A percentile compares a stretch with the other conserved stretches of the same genome.
Conservation (phyloP, 305 asterid species). For the Fraxinus platypoda region DNA sequence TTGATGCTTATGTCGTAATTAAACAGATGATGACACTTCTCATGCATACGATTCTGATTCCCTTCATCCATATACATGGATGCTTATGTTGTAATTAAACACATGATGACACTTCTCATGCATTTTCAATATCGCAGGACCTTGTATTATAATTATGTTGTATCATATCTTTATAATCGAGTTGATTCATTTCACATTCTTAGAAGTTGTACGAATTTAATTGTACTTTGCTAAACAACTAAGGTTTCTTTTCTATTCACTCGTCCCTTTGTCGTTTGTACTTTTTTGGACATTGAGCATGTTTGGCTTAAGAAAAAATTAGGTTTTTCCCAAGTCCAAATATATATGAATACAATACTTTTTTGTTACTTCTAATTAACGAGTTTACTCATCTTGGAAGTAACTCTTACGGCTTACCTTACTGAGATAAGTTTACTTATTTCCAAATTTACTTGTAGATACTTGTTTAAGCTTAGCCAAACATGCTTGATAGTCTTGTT, state of each 20-base stretch:
- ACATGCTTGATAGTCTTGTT: background rate
- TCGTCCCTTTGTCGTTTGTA: background rate
- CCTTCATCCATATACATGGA: background rate
- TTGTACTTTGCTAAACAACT: background rate
- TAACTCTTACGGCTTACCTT: background rate
- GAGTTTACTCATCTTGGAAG: background rate
- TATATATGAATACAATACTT: background rate
- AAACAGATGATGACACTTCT: background rate
- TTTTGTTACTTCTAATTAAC: background rate
- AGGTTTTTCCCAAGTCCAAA: background rate
- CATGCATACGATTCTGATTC: background rate
- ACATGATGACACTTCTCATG: background rate
- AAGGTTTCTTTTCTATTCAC: background rate
- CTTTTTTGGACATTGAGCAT: background rate
- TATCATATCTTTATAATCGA: background rate
- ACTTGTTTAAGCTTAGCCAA: background rate
- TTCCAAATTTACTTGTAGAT: background rate
- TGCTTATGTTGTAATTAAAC: background rate
- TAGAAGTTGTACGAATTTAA: background rate
- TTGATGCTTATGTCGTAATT: background rate
- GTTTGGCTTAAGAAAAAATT: background rate
- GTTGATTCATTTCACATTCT: background rate
- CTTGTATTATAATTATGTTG: background rate
- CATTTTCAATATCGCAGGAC: background rate
- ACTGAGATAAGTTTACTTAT: background rate